Evolutionary conservation across 768 basidiomycete genomes (phyloP), one percentile per base, ranked within the genome.

Genomic region (Termitomyces sp.): DNA sequence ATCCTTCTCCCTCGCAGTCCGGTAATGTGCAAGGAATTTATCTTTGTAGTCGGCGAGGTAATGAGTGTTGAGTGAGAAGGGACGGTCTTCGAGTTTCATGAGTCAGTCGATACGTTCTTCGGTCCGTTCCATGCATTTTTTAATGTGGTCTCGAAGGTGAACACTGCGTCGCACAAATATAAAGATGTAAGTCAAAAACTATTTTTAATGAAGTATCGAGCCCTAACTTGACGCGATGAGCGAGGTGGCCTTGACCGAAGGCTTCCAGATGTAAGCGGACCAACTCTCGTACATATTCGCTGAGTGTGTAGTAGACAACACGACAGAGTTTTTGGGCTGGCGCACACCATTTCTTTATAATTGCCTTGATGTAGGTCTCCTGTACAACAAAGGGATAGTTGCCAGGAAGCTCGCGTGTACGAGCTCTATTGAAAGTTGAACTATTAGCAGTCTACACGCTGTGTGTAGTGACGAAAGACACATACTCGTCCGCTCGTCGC

Each of bases 351-450:
- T 77, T 61, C 14, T 60, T 35, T 3, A 78, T 73, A 34, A 82
- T 64, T 0, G 66, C 54, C 2, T 61, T 51, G 50, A 90, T 84
- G 56, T 78, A 84, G 0, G 66, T 62, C 10, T 73, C 65, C 46
- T 82, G 79, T 0, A 89, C 82, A 0, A 82, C 70, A 56, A 84
- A 88, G 0, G 87, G 87, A 56, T 81, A 85, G 56, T 78, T 77
- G 14, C 80, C 83, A 0, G 87, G 87, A 0, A 90, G 75, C 60
- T 90, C 87, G 1, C 89, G 80, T 0, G 87, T 84, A 3, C 83
- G 77, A 1, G 88, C 80, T 21, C 89, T 90, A 54, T 38, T 1
- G 50, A 41, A 15, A 26, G 50, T 30, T 15, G 9, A 8, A 24
- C 11, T 28, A 34, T 37, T 12, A 51, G 8, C 50, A 44, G 9